Evolutionary conservation across 495 filamentous ascomycete species (phyloP).

Genomic region (Aspergillus panamensis): DNA sequence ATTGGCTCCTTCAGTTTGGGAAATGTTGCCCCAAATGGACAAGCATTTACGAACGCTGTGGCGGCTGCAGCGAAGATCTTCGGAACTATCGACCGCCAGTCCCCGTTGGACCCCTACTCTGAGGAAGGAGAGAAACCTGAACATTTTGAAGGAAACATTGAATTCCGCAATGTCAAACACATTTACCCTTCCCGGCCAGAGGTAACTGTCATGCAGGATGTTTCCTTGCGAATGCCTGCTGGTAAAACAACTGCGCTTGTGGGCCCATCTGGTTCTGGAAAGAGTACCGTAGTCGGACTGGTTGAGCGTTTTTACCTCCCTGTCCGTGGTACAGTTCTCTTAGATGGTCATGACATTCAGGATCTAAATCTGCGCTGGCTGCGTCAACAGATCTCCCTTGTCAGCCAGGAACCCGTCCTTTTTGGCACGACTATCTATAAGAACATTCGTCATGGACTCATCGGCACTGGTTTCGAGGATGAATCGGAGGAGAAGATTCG

Average conservation of each 20-base stretch:
- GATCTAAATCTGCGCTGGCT: conserved; percentile 86
- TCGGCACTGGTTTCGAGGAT: conserved; percentile 75
- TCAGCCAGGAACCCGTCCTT: conserved; percentile 68
- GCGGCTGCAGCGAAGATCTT: conserved; percentile 89
- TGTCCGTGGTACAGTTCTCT: conserved; percentile 68
- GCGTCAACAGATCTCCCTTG: conserved; percentile 84
- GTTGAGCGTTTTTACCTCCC: conserved; percentile 93
- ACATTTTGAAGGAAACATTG: conserved; percentile 69
- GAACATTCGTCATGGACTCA: conserved; percentile 83
- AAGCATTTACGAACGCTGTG: conserved; percentile 76
- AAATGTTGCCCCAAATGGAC: conserved; percentile 80
- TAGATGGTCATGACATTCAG: conserved; percentile 82
- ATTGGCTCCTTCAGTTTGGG: conserved; percentile 89
- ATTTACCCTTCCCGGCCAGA: conserved; percentile 92
- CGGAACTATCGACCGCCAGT: conserved; percentile 84
- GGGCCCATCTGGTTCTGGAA: conserved; percentile 83
- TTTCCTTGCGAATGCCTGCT: conserved; percentile 73
- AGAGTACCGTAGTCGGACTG: conserved; percentile 87
- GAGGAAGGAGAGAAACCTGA: conserved; percentile 68
- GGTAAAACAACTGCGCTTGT: conserved; percentile 87
- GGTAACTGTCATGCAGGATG: conserved; percentile 78
- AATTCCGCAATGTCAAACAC: conserved; percentile 80
- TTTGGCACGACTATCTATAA: conserved; percentile 84
- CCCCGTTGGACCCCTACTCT: conserved; percentile 76
- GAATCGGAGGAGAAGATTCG: conserved; percentile 59